These are phyloP conservation scores for Asterochloris erici DNA, from an alignment of 139 green algal genomes.

Conservation along the genomic window DNA sequence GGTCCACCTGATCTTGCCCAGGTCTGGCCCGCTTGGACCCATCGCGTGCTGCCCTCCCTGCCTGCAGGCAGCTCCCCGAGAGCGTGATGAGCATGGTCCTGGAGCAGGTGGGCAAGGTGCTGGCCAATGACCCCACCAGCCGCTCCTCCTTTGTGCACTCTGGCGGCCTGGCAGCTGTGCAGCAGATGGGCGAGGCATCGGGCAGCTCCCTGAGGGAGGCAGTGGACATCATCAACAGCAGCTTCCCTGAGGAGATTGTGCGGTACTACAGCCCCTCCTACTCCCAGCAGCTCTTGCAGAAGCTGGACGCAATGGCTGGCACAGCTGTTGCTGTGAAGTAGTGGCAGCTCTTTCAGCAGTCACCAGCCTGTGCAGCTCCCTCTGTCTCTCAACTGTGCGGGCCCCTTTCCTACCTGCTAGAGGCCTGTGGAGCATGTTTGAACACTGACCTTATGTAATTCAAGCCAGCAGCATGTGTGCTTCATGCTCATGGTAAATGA, in stretches of 20 bases:
- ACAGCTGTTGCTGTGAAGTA: constrained; percentile 19
- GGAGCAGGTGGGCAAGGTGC: constrained; percentile 73
- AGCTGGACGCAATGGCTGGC: constrained; percentile 57
- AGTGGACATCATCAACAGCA: constrained; percentile 84
- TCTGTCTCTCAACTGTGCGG: too few species aligned
- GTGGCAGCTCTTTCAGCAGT: not conserved
- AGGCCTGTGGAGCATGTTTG: too few species aligned
- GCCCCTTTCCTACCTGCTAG: too few species aligned
- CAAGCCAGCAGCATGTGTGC: too few species aligned
- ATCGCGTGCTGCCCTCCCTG: not conserved
- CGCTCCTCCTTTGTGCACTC: constrained; percentile 76
- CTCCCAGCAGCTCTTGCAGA: constrained; percentile 71
- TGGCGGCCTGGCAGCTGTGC: constrained; percentile 78
- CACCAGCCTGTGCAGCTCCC: too few species aligned
- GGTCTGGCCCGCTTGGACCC: too few species aligned
- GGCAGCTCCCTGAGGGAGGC: constrained; percentile 70
- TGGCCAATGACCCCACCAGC: constrained; percentile 71
- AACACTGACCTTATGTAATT: too few species aligned
- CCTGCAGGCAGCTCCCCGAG: constrained; percentile 51
- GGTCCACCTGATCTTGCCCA: not conserved
- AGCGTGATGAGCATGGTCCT: constrained; percentile 79
- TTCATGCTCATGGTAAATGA: too few species aligned
- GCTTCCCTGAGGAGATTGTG: constrained; percentile 76
- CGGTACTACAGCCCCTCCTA: constrained; percentile 84
- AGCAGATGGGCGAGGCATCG: constrained; percentile 69